A percentile compares a stretch with the other conserved stretches of the same genome.
Conservation (phyloP, 768 basidiomycete genomes). For the Leccinum sublutescens region DNA sequence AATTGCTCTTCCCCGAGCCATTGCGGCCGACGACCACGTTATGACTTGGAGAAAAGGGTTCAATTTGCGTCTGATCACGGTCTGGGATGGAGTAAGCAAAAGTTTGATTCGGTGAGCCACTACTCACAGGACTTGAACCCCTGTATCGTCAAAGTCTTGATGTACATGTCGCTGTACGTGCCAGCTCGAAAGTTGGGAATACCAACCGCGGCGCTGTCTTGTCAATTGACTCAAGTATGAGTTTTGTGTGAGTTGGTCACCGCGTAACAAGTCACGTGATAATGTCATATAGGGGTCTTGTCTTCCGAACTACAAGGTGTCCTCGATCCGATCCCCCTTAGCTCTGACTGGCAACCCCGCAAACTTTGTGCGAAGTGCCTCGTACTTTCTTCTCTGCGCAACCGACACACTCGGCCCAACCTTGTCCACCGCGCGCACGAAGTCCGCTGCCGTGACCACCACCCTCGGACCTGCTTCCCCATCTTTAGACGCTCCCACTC, state of each 20-base stretch:
- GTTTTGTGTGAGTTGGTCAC: neutral
- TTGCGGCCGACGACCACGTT: constrained; percentile 98
- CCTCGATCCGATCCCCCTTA: constrained; percentile 29
- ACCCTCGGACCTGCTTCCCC: neutral
- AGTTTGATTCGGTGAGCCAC: constrained; percentile 17
- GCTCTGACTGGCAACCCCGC: constrained; percentile 67
- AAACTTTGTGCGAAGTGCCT: constrained; percentile 76
- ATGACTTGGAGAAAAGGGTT: constrained; percentile 90
- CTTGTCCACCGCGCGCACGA: constrained; percentile 70
- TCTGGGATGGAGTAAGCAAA: constrained; percentile 41
- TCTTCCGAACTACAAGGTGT: neutral
- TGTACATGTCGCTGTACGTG: constrained; percentile 52
- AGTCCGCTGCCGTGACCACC: constrained; percentile 63
- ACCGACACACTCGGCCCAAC: constrained; percentile 83
- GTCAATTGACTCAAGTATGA: no score
- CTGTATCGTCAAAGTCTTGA: constrained; percentile 87
- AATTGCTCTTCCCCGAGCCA: constrained; percentile 98
- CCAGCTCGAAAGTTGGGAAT: neutral
- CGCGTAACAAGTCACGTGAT: constrained; percentile 25
- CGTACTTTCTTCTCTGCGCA: constrained; percentile 80
- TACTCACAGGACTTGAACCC: constrained; percentile 94
- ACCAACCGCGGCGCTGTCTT: no score
- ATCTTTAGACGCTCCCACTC: neutral
- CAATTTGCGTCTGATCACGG: constrained; percentile 87
- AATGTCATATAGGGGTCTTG: neutral